Base-by-base conservation (phyloP, 148 eudicot species). In the Agrostemma githago region DNA sequence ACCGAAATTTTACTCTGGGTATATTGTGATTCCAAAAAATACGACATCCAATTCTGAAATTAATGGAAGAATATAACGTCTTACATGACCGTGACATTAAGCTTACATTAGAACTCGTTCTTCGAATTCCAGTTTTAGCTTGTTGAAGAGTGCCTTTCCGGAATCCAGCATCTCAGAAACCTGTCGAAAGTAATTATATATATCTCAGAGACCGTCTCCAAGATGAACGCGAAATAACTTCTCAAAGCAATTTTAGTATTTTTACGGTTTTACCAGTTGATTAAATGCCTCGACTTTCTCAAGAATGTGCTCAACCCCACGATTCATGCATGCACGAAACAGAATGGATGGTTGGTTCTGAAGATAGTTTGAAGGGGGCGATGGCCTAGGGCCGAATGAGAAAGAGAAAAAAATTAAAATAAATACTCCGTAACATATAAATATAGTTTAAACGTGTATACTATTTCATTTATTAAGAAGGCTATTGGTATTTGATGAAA, bases 151-250 rank as follows among this genome's bases (percentile, higher is more conserved):
- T n/a, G 85, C 79, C 85, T 90, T 93, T 57, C 96, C 98, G 61
- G 90, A 86, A 79, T 88, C 96, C 79, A 93, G 83, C 83, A 93
- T 81, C 83, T 90, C 96, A 59, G 94, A 89, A 48, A 90, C 96
- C 96, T 93, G 72, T 34, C 2, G 61, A 78, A 79, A 71, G 21
- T 61, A 42, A 77, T 65, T 16, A 20, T 43, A 19, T 3, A 64
- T 48, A 73, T 48, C 54, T 48, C 54, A 48, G 54, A 48, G 54
- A 48, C 54, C 54, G 54, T 48, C 54, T 48, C 15, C 54, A 48
- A 10, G 54, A 21, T 62, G 53, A 61, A 63, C 5, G 58, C 44
- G 44, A 64, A 54, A 44, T 59, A 48, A 56, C 19, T 53, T 75
- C 73, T 56, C 8, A 15, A 66, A 68, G 76, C 20, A 59, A 64